phyloP scores from a whole-genome alignment of 768 basidiomycete genomes.

The Tricholoma sp. region DNA sequence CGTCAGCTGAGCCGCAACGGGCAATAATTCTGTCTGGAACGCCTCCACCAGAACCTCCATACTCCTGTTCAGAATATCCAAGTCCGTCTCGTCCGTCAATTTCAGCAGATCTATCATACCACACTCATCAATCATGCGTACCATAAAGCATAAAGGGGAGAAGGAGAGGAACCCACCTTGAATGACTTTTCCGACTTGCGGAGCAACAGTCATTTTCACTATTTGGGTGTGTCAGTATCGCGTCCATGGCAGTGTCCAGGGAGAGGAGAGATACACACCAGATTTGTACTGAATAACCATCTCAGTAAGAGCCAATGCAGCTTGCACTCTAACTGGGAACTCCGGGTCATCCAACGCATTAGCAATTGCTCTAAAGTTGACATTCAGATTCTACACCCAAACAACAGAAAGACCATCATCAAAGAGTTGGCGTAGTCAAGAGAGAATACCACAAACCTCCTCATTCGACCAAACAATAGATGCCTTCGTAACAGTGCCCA shows the following conservation, averaged over 20 bases:
- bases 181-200: conserved; percentile 81
- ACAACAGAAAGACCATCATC: neutral
- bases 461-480: conserved; percentile 63
- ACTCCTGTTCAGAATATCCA: conserved; percentile 75
- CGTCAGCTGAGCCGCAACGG: conserved; percentile 78
- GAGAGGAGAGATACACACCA: conserved; percentile 35
- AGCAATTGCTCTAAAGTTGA: conserved; percentile 61
- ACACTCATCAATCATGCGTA: neutral
- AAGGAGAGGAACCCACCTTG: conserved; percentile 48
- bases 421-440: too few relatives aligned
- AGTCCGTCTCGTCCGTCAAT: conserved; percentile 85
- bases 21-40: conserved; percentile 79
- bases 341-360: conserved; percentile 71
- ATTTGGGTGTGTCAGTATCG: conserved; percentile 6
- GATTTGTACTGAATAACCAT: conserved; percentile 60
- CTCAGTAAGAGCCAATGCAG: conserved; percentile 74
- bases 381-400: conserved; percentile 47
- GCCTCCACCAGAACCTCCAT: conserved; percentile 86
- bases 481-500: conserved; percentile 67
- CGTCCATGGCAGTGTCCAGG: too few relatives aligned
- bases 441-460: conserved; percentile 38
- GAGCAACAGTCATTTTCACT: conserved; percentile 68
- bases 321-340: conserved; percentile 81
- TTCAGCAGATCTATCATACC: conserved; percentile 64
- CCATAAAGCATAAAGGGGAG: neutral